Percentiles rank a stretch among this genome's conserved stretches.
Conservation (phyloP, 2,329 filamentous ascomycete species). For the Cladorrhinum sp. region DNA sequence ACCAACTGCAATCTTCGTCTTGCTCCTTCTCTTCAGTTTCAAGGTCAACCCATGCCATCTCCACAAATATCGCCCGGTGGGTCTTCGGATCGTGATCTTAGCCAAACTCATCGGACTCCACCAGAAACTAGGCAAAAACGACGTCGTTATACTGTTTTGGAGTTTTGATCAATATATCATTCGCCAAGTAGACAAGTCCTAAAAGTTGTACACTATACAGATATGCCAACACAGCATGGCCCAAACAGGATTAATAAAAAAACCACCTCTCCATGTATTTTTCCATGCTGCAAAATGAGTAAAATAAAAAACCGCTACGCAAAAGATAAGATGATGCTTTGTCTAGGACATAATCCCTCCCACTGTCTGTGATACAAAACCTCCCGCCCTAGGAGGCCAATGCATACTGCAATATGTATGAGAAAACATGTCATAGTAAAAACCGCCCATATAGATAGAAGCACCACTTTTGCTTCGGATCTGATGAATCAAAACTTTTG, state of each 20-base stretch:
- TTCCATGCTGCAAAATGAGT: background rate
- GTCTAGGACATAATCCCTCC: background rate
- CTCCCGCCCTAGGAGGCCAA: background rate
- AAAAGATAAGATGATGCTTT: background rate
- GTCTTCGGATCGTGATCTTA: background rate
- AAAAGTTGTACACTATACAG: background rate
- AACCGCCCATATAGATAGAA: background rate
- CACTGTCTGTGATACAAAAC: background rate
- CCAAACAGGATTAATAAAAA: background rate
- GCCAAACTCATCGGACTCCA: background rate
- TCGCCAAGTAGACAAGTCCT: background rate
- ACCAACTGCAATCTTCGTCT: no score
- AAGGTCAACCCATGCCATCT: background rate
- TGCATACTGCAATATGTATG: background rate
- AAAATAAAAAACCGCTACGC: background rate
- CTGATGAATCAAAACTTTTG: slow-evolving; percentile 2
- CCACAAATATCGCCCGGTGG: background rate
- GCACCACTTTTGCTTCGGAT: background rate
- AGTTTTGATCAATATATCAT: background rate
- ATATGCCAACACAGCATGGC: background rate
- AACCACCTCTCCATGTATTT: background rate
- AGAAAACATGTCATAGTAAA: background rate
- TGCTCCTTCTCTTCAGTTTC: no score
- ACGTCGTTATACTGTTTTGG: no score
- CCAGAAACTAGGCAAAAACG: background rate